phyloP scores from a whole-genome alignment of 345 rosid genomes.

The Rhizophora apiculata region DNA sequence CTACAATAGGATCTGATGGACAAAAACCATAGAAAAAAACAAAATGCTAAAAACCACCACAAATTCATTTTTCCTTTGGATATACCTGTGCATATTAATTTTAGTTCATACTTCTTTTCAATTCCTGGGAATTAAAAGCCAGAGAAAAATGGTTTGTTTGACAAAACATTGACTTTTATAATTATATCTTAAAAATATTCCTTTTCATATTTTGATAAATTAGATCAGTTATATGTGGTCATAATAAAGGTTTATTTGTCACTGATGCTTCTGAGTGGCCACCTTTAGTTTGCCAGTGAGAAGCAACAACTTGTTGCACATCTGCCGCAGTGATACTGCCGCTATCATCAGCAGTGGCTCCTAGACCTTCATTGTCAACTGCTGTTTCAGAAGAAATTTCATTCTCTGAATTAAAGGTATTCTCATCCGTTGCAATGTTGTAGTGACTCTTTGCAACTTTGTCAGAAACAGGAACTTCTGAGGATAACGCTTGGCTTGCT shows the following conservation, averaged over 20 bases:
- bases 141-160: not conserved
- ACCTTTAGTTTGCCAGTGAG: constrained; percentile 31
- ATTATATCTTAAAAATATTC: not conserved
- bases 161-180: not conserved
- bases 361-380: constrained; percentile 32
- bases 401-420: constrained; percentile 23
- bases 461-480: constrained; percentile 36
- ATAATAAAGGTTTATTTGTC: not conserved
- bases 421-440: constrained; percentile 33
- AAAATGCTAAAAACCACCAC: not conserved
- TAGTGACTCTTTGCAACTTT: constrained; percentile 27
- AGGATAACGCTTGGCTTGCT: constrained; percentile 35
- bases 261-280: not conserved
- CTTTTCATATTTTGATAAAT: not conserved
- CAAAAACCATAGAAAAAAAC: not conserved
- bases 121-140: not conserved
- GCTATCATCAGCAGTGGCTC: constrained; percentile 35
- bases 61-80: not conserved
- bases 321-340: constrained; percentile 38
- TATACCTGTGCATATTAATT: not conserved
- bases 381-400: constrained; percentile 34
- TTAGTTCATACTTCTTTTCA: no score
- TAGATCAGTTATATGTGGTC: not conserved
- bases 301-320: constrained; percentile 28
- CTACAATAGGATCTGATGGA: not conserved